Percentiles rank a stretch among this genome's conserved stretches.
Evolutionary conservation across 305 asterid species (phyloP).

Genomic region (Striga hermonthica): DNA sequence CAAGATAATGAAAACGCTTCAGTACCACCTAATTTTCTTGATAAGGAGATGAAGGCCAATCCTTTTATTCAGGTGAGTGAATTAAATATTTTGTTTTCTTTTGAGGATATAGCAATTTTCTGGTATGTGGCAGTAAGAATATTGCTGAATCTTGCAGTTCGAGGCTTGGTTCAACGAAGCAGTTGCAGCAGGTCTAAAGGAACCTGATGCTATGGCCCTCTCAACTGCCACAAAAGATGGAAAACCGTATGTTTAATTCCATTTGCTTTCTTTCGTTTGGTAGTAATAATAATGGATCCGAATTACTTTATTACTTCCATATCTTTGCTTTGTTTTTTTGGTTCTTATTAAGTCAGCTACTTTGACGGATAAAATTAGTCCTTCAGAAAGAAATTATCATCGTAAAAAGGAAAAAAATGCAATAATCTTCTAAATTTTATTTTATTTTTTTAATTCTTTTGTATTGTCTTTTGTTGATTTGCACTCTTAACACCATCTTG

Average conservation of each 20-base stretch:
- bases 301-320: too few species aligned
- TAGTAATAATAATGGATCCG: too few species aligned
- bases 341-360: too few species aligned
- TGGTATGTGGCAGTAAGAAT: slow-evolving; percentile 9
- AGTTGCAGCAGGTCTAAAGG: slow-evolving; percentile 60
- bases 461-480: too few species aligned
- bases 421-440: too few species aligned
- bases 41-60: slow-evolving; percentile 50
- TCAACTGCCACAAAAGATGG: slow-evolving; percentile 69
- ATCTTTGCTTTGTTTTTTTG: too few species aligned
- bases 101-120: neutral
- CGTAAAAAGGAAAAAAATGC: too few species aligned
- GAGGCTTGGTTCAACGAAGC: slow-evolving; percentile 80
- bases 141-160: slow-evolving; percentile 46
- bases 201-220: slow-evolving; percentile 70
- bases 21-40: slow-evolving; percentile 51
- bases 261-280: too few species aligned
- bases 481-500: too few species aligned
- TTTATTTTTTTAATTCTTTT: too few species aligned
- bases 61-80: slow-evolving; percentile 58
- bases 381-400: too few species aligned
- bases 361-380: too few species aligned
- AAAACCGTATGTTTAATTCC: slow-evolving; percentile 42
- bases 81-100: neutral
- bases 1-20: slow-evolving; percentile 24